Conservation (phyloP, 1,284 basidiomycete species). For the Ceratorhiza oryzae-sativae region DNA sequence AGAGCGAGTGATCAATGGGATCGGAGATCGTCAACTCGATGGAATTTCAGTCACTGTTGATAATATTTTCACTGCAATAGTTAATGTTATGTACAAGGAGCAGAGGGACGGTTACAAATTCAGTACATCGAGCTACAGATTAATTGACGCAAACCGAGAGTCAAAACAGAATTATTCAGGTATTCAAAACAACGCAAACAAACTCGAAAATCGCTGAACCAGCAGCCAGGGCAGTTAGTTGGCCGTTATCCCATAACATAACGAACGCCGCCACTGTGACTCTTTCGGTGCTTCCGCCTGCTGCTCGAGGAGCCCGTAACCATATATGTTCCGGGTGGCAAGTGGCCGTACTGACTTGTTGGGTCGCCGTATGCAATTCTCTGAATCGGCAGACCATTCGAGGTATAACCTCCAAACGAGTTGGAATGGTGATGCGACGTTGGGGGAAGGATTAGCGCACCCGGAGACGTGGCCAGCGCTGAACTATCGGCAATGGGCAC, state of each 20-base stretch:
- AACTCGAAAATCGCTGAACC: neutral
- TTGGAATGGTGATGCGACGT: neutral
- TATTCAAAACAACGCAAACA: neutral
- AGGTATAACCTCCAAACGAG: neutral
- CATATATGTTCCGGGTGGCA: slow-evolving; percentile 34
- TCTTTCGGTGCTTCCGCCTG: slow-evolving; percentile 10
- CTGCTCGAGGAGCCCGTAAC: slow-evolving; percentile 6
- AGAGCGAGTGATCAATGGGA: neutral
- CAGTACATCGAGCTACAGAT: neutral
- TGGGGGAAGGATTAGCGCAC: slow-evolving; percentile 5
- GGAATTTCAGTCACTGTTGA: no score
- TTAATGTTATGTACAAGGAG: slow-evolving; percentile 2
- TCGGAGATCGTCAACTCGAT: neutral
- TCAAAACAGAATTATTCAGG: neutral
- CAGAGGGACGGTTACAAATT: neutral
- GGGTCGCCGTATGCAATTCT: slow-evolving; percentile 18
- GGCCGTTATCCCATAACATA: neutral
- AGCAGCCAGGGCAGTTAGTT: neutral
- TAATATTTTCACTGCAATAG: no score
- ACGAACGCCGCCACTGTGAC: slow-evolving; percentile 4
- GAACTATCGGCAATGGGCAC: neutral
- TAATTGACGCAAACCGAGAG: neutral
- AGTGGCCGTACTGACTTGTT: slow-evolving; percentile 11
- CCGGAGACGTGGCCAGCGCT: slow-evolving; percentile 18
- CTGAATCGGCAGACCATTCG: slow-evolving; percentile 1